Conservation (phyloP, 2,329 filamentous ascomycete species). For the Diplocarpon rosae region DNA sequence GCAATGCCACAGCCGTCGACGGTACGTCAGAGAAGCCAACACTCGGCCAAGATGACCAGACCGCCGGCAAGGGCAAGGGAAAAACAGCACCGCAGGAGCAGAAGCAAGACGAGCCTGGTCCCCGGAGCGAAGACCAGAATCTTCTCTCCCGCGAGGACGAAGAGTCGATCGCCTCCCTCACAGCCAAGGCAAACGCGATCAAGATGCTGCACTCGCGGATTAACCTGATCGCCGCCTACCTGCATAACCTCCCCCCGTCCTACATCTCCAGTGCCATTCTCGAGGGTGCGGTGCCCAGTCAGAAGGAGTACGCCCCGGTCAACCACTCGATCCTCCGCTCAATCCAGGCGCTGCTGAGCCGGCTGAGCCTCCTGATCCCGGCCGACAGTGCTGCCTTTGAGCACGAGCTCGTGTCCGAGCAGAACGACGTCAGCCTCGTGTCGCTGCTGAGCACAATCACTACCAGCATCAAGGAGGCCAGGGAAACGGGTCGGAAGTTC, state of each 20-base stretch:
- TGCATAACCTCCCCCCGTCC: conserved; percentile 58
- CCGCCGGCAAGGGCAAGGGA: conserved; percentile 21
- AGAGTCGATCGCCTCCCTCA: conserved; percentile 55
- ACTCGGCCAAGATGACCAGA: conserved; percentile 27
- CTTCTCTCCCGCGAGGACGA: conserved; percentile 50
- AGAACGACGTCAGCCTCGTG: conserved; percentile 75
- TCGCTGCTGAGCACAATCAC: conserved; percentile 66
- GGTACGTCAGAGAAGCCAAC: conserved; percentile 20
- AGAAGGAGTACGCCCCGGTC: conserved; percentile 21
- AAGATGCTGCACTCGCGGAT: conserved; percentile 81
- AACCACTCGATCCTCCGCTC: conserved; percentile 71
- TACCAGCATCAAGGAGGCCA: conserved; percentile 57
- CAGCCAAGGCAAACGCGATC: conserved; percentile 82
- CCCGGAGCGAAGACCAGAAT: conserved; percentile 34
- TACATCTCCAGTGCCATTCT: conserved; percentile 40
- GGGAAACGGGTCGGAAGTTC: conserved; percentile 68
- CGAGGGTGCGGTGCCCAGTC: conserved; percentile 23
- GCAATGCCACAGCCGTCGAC: conserved; percentile 59
- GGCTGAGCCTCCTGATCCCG: conserved; percentile 72
- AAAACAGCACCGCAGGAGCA: conserved; percentile 18
- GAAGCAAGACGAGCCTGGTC: no score
- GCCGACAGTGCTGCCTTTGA: conserved; percentile 53
- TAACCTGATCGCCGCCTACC: conserved; percentile 62
- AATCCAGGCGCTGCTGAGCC: conserved; percentile 74
- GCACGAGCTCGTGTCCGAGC: conserved; percentile 62